phyloP scores from a whole-genome alignment of 805 yeast species.

The Pichia scutulata region DNA sequence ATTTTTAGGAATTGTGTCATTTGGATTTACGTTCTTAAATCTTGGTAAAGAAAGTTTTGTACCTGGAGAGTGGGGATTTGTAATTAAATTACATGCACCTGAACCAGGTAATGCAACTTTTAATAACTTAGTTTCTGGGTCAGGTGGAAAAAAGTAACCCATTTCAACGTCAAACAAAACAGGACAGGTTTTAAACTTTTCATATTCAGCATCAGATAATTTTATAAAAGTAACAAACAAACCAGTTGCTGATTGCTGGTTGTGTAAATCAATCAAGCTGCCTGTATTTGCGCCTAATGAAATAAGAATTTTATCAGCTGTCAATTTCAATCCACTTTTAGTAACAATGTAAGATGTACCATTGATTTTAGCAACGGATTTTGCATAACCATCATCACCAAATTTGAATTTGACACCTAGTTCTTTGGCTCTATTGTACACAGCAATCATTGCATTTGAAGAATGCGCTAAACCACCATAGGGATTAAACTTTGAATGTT shows the following conservation, averaged over 20 bases:
- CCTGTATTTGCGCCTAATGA: constrained; percentile 37
- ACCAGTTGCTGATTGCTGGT: constrained; percentile 12
- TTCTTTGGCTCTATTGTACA: constrained; percentile 23
- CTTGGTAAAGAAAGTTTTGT: constrained; percentile 31
- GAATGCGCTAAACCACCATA: constrained; percentile 38
- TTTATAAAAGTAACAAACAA: background rate
- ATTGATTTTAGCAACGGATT: constrained; percentile 8
- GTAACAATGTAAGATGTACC: constrained; percentile 1
- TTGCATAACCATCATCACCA: constrained; percentile 26
- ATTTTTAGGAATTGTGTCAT: constrained; percentile 31
- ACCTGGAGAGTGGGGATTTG: constrained; percentile 14
- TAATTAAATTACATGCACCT: constrained; percentile 24
- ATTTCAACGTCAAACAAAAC: constrained; percentile 36
- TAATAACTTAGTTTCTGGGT: constrained; percentile 28
- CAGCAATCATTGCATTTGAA: constrained; percentile 29
- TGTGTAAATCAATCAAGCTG: constrained; percentile 25
- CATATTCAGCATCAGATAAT: constrained; percentile 17
- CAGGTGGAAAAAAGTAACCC: constrained; percentile 47
- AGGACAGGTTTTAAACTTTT: constrained; percentile 32
- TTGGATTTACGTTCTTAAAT: constrained; percentile 26
- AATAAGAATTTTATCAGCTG: constrained; percentile 31
- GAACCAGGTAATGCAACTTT: constrained; percentile 35
- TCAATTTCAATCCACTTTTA: constrained; percentile 20
- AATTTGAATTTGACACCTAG: constrained; percentile 31
- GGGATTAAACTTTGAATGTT: constrained; percentile 27